A percentile compares a stretch with the other conserved stretches of the same genome.
Conservation (phyloP, 2,329 filamentous ascomycete species). For the Arthroderma uncinatum region DNA sequence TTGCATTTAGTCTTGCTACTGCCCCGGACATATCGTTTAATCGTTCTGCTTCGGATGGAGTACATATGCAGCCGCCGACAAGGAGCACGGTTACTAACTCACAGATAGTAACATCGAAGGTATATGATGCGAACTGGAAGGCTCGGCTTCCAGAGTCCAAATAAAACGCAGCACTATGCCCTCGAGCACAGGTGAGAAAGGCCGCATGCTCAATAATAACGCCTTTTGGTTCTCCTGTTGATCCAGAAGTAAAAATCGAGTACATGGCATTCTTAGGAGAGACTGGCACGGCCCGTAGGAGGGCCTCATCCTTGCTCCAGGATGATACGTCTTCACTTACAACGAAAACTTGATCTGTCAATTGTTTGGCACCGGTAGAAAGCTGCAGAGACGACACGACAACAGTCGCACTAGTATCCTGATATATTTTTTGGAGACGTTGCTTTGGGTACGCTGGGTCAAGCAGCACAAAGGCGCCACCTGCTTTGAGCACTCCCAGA, state of each 20-base stretch:
- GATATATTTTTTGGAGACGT: slow-evolving; percentile 11
- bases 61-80: slow-evolving; percentile 35
- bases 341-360: neutral
- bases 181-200: slow-evolving; percentile 38
- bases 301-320: neutral
- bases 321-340: neutral
- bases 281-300: neutral
- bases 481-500: slow-evolving; percentile 15
- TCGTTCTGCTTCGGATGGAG: slow-evolving; percentile 32
- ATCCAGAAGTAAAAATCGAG: slow-evolving; percentile 35
- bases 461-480: slow-evolving; percentile 13
- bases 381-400: slow-evolving; percentile 10
- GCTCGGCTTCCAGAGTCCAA: slow-evolving; percentile 34
- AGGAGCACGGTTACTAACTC: slow-evolving; percentile 53
- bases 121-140: slow-evolving; percentile 76
- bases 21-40: slow-evolving; percentile 36
- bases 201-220: slow-evolving; percentile 21
- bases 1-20: slow-evolving; percentile 38
- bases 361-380: neutral
- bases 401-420: slow-evolving; percentile 6
- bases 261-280: slow-evolving; percentile 21
- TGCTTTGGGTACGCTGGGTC: slow-evolving; percentile 9
- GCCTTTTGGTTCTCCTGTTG: slow-evolving; percentile 15
- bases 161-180: slow-evolving; percentile 34
- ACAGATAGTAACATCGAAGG: slow-evolving; percentile 81